phyloP scores from a whole-genome alignment of 345 rosid species.

The Hibiscus tridactylites region DNA sequence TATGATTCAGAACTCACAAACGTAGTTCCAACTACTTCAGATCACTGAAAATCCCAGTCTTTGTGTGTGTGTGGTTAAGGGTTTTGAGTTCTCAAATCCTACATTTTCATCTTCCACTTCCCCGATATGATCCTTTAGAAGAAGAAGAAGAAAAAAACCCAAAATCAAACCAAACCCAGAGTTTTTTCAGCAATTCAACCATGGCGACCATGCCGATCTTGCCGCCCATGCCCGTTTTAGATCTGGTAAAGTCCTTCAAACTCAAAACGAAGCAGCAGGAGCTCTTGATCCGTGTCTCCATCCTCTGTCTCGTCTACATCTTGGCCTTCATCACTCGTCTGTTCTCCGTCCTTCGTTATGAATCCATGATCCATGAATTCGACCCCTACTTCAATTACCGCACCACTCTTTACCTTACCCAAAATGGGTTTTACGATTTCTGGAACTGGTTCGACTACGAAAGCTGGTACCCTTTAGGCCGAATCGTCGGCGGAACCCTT shows the following conservation, averaged over 20 bases:
- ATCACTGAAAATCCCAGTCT: background rate
- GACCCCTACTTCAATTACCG: conserved; percentile 97
- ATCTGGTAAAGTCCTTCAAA: background rate
- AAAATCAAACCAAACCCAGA: conserved; percentile 13
- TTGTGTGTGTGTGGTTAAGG: background rate
- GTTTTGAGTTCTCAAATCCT: background rate
- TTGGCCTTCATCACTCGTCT: conserved; percentile 81
- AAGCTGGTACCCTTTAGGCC: conserved; percentile 98
- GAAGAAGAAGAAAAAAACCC: background rate
- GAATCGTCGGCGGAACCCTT: conserved; percentile 85
- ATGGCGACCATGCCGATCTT: background rate
- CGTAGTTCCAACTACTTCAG: background rate
- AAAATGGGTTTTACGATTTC: conserved; percentile 89
- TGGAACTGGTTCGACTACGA: conserved; percentile 99
- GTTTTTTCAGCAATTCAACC: conserved; percentile 21
- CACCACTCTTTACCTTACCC: conserved; percentile 76
- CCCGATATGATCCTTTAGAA: background rate
- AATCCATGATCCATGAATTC: conserved; percentile 52
- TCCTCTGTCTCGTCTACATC: conserved; percentile 79
- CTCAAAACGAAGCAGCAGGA: conserved; percentile 84
- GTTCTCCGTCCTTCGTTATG: conserved; percentile 72
- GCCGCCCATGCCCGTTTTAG: background rate
- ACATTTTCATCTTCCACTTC: background rate
- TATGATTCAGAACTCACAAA: background rate
- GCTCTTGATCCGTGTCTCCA: conserved; percentile 75